Evolutionary conservation across 2,329 filamentous ascomycete species (phyloP), one percentile per base, ranked within the genome.

Genomic region (Teratosphaeria destructans): DNA sequence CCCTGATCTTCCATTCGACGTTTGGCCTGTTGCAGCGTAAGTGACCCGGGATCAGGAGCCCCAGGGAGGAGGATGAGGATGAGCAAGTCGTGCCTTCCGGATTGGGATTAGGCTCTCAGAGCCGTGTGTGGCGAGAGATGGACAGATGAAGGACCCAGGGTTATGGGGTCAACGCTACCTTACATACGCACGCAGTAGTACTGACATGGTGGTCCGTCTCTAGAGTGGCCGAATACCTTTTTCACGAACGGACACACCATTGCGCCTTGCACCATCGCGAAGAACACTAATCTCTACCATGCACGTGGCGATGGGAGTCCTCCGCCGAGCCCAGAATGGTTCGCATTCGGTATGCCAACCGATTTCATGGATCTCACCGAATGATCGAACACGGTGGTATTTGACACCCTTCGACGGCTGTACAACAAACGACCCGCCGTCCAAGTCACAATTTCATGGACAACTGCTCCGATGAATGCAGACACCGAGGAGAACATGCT

Each of bases 181-280:
- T 23, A 23, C 23, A 23, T 2, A 23, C 16, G 23, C 3, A 49
- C 3, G 7, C 29, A 32, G 5, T 26, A n/a, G 16, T 3, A 19
- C 43, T 49, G n/a, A 49, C 19, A n/a, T 23, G 16, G 16, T 23
- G 43, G 12, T 23, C 43, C 8, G 6, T 19, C 5, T 6, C 16
- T n/a, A 49, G 43, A 81, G 69, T 79, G 77, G 76, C 70, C 76
- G 47, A 81, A 81, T 68, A 80, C 78, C 1, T 77, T 80, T 65
- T 80, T 79, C 55, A 78, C 78, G 8, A 78, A 77, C 61, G 79
- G 79, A 7, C 77, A 81, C 64, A 74, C 73, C 35, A 73, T 81
- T 56, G 76, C 76, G 0, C 74, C 78, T 3, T 78, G 76, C 62
- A 73, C 76, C 43, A 73, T 81, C 3, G 74, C 77, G 4, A 70